Evolutionary conservation across 805 yeast genomes (phyloP), one percentile per base, ranked within the genome.

Genomic region (Starmerella scarabaei): DNA sequence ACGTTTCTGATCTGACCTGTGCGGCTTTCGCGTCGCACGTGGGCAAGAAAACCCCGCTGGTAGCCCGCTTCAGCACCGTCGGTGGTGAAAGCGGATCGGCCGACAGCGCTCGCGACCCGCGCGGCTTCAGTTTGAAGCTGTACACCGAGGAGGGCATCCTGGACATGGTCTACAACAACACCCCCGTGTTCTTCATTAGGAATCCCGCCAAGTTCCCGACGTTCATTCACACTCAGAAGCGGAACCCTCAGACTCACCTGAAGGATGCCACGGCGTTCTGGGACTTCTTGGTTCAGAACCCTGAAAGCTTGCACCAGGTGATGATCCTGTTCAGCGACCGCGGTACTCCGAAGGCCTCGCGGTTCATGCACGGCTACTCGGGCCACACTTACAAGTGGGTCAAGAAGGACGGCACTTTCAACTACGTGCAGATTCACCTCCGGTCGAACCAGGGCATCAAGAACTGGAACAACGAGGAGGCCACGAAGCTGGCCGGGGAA

Each of bases 21-120:
- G 59, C 66, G 24, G 56, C 54, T 35, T 80, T 84, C 64, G 71
- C 84, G 51, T 71, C 72, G 49, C 65, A 71, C 34, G 68, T 80
- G 41, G 95, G 95, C 51, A 82, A 82, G 65, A 80, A 75, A 63
- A 81, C 93, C 27, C 73, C 71, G 57, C 69, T 76, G 45, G 59
- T 73, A 41, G 57, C 66, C 30, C 66, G 80, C 43, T 73, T 75
- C 60, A 72, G 78, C 37, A 75, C 81, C 17, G 83, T 76, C 27
- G 81, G 80, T 45, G 81, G 81, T 37, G 82, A 77, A 58, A 61
- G 61, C 51, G 83, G 80, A 36, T 65, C 78, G 30, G 70, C 81
- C 8, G 83, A 76, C 51, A 62, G 77, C 18, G 74, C 71, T 15
- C 70, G 83, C 55, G 82, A 76, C 53, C 82, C 82, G 33, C 68